A percentile compares a stretch with the other conserved stretches of the same genome.
These are phyloP conservation scores for Phytomonas sp. DNA, from an alignment of 208 protist genomes.

Conservation along the genomic window DNA sequence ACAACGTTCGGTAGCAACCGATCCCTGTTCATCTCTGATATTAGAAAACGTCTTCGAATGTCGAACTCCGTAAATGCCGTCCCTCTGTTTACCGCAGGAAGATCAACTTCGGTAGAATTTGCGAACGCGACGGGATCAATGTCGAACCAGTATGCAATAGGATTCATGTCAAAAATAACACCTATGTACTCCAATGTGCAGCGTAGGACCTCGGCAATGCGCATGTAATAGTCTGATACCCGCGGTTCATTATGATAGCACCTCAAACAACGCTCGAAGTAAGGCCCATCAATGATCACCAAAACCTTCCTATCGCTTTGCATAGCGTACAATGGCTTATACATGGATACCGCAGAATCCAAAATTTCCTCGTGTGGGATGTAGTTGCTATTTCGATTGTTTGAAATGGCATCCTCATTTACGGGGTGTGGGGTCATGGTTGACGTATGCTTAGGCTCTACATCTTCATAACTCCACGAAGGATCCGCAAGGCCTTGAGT, in stretches of 20 bases:
- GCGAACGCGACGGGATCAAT: constrained; percentile 65
- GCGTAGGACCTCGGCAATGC: constrained; percentile 36
- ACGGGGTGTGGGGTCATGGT: neutral
- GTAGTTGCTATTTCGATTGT: neutral
- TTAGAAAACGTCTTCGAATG: constrained; percentile 46
- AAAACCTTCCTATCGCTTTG: constrained; percentile 41
- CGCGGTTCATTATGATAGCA: constrained; percentile 17
- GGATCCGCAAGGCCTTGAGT: neutral
- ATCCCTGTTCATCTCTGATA: constrained; percentile 78
- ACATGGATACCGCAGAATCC: constrained; percentile 10
- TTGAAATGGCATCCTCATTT: neutral
- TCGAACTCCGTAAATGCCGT: constrained; percentile 40
- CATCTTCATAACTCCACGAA: neutral
- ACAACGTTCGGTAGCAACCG: constrained; percentile 65
- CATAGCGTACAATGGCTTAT: constrained; percentile 20
- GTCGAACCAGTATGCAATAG: constrained; percentile 83
- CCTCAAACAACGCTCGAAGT: constrained; percentile 75
- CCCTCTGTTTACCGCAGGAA: constrained; percentile 59
- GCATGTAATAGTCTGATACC: constrained; percentile 44
- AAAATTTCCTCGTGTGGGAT: neutral
- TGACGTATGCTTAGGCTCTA: neutral
- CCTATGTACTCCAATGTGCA: constrained; percentile 72
- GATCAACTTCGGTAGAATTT: constrained; percentile 68
- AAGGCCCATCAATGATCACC: constrained; percentile 78
- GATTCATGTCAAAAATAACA: constrained; percentile 63